Evolutionary conservation across 2,329 filamentous ascomycete species (phyloP).

Genomic region (Orbilia brochopaga): DNA sequence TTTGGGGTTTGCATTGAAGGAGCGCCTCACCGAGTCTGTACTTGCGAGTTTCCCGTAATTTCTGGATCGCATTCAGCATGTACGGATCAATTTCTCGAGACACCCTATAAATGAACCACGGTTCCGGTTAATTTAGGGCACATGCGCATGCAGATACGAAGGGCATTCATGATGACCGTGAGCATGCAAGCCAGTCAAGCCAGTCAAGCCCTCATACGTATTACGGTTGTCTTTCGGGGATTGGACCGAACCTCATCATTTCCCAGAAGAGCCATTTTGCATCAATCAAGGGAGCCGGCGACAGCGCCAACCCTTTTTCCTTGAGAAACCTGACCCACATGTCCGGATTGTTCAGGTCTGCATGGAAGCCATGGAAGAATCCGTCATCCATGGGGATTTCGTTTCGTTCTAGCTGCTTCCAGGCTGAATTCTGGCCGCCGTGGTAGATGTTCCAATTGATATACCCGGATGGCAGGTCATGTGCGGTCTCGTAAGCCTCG

Average conservation of each 20-base stretch:
- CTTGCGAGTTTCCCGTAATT: conserved; percentile 65
- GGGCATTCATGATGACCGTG: not conserved
- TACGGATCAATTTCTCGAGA: conserved; percentile 69
- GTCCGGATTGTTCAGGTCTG: conserved; percentile 70
- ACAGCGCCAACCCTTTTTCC: conserved; percentile 56
- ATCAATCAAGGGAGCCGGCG: conserved; percentile 74
- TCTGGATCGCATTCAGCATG: conserved; percentile 82
- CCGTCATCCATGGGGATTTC: conserved; percentile 74
- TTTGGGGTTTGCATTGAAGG: not conserved
- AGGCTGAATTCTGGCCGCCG: conserved; percentile 77
- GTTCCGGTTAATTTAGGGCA: conserved; percentile 26
- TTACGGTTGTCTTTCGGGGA: too few species aligned
- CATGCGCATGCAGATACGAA: conserved; percentile 1
- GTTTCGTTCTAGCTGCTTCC: conserved; percentile 87
- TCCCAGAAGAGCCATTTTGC: conserved; percentile 81
- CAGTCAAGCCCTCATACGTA: conserved; percentile 57
- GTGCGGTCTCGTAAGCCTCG: conserved; percentile 79
- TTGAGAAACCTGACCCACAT: conserved; percentile 73
- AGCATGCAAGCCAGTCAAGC: not conserved
- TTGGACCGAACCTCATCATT: conserved; percentile 77
- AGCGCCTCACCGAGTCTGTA: conserved; percentile 69
- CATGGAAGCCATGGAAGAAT: conserved; percentile 78
- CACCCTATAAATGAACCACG: conserved; percentile 15
- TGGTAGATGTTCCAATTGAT: conserved; percentile 87
- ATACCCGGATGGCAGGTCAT: conserved; percentile 83